A percentile compares a stretch with the other conserved stretches of the same genome.
Evolutionary conservation across 139 green algal genomes (phyloP).

Genomic region (Yamagishiella unicocca): DNA sequence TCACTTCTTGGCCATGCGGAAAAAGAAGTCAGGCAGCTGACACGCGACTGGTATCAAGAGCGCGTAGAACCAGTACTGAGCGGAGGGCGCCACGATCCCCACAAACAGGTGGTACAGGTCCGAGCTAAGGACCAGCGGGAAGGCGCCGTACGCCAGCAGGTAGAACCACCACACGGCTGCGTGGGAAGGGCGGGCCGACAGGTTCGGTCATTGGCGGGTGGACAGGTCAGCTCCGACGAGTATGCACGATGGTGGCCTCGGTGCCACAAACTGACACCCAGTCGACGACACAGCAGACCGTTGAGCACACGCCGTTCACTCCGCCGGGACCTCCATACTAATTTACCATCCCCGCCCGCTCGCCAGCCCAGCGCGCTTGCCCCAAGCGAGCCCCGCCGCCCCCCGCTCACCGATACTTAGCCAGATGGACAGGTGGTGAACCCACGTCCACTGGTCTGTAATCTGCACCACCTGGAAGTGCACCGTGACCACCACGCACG

Average conservation of each 20-base stretch:
- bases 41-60: conserved; percentile 64
- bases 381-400: no score
- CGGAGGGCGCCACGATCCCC: conserved; percentile 56
- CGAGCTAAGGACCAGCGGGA: conserved; percentile 63
- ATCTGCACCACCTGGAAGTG: conserved; percentile 72
- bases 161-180: conserved; percentile 82
- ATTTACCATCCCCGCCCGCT: no score
- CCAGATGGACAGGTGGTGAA: conserved; percentile 80
- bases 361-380: no score
- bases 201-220: background rate
- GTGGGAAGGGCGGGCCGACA: background rate
- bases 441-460: conserved; percentile 73
- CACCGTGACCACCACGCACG: conserved; percentile 74
- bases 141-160: conserved; percentile 71
- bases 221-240: background rate
- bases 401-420: conserved; percentile 57
- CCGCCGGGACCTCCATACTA: no score
- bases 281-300: no score
- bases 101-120: conserved; percentile 75
- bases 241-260: no score
- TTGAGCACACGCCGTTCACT: no score
- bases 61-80: conserved; percentile 76
- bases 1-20: conserved; percentile 44
- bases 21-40: conserved; percentile 75
- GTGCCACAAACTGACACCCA: no score